A percentile compares a stretch with the other conserved stretches of the same genome.
These are phyloP conservation scores for Dryadomyces sulphureus DNA, from an alignment of 2,329 filamentous ascomycete genomes.

Conservation along the genomic window DNA sequence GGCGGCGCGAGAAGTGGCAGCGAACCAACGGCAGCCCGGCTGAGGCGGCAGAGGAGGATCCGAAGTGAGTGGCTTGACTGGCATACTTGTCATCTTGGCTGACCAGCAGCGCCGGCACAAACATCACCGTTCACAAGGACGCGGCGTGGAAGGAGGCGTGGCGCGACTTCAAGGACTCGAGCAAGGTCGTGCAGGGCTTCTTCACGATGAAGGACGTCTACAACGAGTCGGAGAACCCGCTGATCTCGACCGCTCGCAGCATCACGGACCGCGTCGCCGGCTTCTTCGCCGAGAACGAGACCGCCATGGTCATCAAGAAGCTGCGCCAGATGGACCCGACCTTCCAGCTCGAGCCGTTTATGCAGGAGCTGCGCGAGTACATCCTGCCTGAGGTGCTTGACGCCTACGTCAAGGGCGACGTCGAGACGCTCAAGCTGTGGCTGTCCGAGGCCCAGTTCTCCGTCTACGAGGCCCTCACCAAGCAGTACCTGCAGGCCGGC, in stretches of 20 bases:
- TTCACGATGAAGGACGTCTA: slow-evolving; percentile 79
- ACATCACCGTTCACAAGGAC: slow-evolving; percentile 91
- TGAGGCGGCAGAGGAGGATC: slow-evolving; percentile 64
- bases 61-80: slow-evolving; percentile 50
- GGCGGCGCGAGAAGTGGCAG: slow-evolving; percentile 59
- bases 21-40: slow-evolving; percentile 39
- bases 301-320: slow-evolving; percentile 92
- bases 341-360: slow-evolving; percentile 90
- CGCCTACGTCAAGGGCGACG: slow-evolving; percentile 93
- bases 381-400: slow-evolving; percentile 95
- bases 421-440: slow-evolving; percentile 84
- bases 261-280: slow-evolving; percentile 87
- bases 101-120: slow-evolving; percentile 65
- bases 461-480: slow-evolving; percentile 90
- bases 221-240: slow-evolving; percentile 92
- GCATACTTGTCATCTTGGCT: slow-evolving; percentile 10
- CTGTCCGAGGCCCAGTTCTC: slow-evolving; percentile 91
- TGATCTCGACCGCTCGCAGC: slow-evolving; percentile 82
- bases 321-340: slow-evolving; percentile 90
- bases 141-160: slow-evolving; percentile 97
- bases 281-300: slow-evolving; percentile 98
- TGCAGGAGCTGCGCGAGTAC: slow-evolving; percentile 92
- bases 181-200: slow-evolving; percentile 73
- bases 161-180: slow-evolving; percentile 85
- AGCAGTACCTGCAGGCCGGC: slow-evolving; percentile 87